These are phyloP conservation scores for Acacia melanoxylon DNA, from an alignment of 306 rosid species.

Conservation along the genomic window DNA sequence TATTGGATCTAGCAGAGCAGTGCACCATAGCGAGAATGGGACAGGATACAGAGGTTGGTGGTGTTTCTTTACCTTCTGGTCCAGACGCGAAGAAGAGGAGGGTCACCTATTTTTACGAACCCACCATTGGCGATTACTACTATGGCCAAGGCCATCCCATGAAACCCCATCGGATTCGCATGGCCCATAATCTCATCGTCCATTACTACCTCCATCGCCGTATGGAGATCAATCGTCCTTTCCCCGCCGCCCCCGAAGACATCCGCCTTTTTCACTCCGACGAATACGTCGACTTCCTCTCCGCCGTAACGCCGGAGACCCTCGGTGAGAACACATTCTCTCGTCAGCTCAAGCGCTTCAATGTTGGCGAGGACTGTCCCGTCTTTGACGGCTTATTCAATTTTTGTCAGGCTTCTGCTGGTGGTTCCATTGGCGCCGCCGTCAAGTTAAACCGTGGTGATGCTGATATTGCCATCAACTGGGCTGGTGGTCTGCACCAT, in stretches of 20 bases:
- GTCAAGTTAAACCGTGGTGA: constrained; percentile 73
- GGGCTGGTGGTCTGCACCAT: constrained; percentile 86
- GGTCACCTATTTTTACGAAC: constrained; percentile 80
- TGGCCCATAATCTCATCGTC: constrained; percentile 77
- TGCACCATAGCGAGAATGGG: constrained; percentile 25
- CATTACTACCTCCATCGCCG: constrained; percentile 82
- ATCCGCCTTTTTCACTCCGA: constrained; percentile 65
- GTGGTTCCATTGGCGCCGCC: constrained; percentile 83
- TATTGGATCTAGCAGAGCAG: constrained; percentile 17
- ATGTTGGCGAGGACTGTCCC: constrained; percentile 84
- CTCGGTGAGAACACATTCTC: constrained; percentile 45
- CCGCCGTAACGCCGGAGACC: constrained; percentile 61
- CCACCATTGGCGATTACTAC: constrained; percentile 75
- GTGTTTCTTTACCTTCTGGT: constrained; percentile 62
- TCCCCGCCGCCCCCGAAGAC: constrained; percentile 55
- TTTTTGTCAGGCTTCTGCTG: constrained; percentile 79
- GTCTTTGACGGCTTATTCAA: constrained; percentile 72
- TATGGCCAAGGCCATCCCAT: constrained; percentile 87
- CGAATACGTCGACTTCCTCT: constrained; percentile 68
- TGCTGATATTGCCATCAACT: constrained; percentile 71
- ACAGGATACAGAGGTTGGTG: constrained; percentile 42
- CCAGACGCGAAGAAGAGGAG: constrained; percentile 62
- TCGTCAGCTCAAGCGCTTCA: constrained; percentile 75
- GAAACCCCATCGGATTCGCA: constrained; percentile 83
- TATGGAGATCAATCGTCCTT: constrained; percentile 81